Percentiles rank a stretch among this genome's conserved stretches.
These are phyloP conservation scores for Trichoderma koningiopsis DNA, from an alignment of 2,329 filamentous ascomycete genomes.

Conservation along the genomic window DNA sequence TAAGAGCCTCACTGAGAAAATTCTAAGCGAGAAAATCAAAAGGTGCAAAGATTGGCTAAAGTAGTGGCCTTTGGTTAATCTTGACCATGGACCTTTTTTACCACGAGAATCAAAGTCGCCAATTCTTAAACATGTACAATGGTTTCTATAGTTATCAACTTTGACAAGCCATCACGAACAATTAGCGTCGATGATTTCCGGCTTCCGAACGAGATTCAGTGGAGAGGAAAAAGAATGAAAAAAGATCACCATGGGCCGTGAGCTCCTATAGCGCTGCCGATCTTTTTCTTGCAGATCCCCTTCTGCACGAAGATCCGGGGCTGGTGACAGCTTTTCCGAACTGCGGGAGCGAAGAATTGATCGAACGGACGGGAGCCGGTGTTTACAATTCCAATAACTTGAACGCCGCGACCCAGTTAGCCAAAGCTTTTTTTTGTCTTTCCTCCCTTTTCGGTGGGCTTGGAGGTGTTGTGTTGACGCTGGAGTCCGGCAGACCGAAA, in stretches of 20 bases:
- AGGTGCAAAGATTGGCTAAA: background rate
- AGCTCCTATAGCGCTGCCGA: slow-evolving; percentile 2
- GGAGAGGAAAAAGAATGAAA: background rate
- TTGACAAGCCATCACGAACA: background rate
- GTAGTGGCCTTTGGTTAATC: background rate
- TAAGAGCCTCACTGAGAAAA: background rate
- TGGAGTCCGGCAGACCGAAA: background rate
- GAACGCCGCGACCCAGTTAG: background rate
- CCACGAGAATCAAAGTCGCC: background rate
- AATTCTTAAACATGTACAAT: background rate
- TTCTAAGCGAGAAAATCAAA: background rate
- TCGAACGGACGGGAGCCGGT: background rate
- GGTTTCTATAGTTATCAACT: background rate
- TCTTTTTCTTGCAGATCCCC: background rate
- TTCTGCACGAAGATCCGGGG: slow-evolving; percentile 9
- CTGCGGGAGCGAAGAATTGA: background rate
- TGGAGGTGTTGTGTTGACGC: background rate
- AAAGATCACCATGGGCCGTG: slow-evolving; percentile 17
- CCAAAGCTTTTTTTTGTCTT: background rate
- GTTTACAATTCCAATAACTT: background rate
- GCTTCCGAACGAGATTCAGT: background rate
- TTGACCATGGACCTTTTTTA: background rate
- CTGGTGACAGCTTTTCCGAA: background rate
- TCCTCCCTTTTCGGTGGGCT: background rate
- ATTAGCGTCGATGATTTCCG: background rate